Evolutionary conservation across 768 basidiomycete species (phyloP).

Genomic region (Tricholoma terreum): DNA sequence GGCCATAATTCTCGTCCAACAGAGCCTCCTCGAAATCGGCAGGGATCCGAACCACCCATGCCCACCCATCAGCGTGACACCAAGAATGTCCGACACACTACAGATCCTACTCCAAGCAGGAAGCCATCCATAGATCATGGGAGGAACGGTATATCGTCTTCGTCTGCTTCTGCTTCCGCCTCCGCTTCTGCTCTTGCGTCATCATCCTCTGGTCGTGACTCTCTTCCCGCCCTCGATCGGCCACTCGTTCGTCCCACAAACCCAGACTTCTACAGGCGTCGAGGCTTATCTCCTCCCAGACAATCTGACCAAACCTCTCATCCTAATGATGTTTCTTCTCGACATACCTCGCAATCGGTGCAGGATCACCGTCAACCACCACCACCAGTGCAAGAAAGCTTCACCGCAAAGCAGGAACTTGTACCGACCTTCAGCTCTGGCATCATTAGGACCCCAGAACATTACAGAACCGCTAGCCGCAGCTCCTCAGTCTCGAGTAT

Average conservation of each 20-base stretch:
- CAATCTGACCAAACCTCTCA: neutral
- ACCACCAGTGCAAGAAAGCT: conserved; percentile 36
- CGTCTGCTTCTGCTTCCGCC: conserved; percentile 1
- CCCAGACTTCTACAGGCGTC: conserved; percentile 5
- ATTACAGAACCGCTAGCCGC: conserved; percentile 40
- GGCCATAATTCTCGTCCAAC: conserved; percentile 9
- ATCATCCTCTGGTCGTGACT: neutral
- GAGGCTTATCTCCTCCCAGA: neutral
- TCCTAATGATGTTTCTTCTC: neutral
- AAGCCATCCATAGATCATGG: neutral
- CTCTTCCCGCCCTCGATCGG: neutral
- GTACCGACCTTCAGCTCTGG: conserved; percentile 67
- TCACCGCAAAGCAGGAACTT: conserved; percentile 49
- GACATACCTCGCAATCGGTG: neutral
- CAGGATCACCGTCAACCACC: conserved; percentile 9
- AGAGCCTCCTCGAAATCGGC: conserved; percentile 12
- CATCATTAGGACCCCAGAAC: conserved; percentile 65
- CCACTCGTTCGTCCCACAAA: conserved; percentile 1
- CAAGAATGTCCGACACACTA: conserved; percentile 9
- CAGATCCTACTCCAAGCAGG: conserved; percentile 8
- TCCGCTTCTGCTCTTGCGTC: neutral
- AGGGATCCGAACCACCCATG: conserved; percentile 22
- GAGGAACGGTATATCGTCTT: neutral
- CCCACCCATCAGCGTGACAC: neutral
- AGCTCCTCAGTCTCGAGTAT: conserved; percentile 17